These are phyloP conservation scores for Triangularia verruculosa DNA, from an alignment of 2,329 filamentous ascomycete species.

Conservation along the genomic window DNA sequence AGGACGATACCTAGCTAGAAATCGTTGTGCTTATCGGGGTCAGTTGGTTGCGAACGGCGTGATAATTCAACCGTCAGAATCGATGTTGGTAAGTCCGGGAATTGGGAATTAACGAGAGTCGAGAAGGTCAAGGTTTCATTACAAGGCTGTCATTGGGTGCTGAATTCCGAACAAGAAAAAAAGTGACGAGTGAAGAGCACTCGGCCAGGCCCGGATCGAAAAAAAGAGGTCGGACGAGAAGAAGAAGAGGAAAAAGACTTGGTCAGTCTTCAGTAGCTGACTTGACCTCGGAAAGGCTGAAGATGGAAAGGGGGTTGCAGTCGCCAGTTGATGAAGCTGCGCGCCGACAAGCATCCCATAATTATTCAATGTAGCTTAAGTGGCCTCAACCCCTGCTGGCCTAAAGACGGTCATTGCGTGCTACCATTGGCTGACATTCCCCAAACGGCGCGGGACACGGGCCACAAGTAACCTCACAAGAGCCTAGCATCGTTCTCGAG, in stretches of 20 bases:
- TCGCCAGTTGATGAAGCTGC: slow-evolving; percentile 14
- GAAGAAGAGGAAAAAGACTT: neutral
- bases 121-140: slow-evolving; percentile 41
- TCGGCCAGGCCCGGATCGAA: slow-evolving; percentile 14
- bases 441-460: neutral
- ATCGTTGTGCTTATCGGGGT: neutral
- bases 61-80: slow-evolving; percentile 18
- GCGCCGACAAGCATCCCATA: slow-evolving; percentile 20
- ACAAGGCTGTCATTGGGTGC: slow-evolving; percentile 34
- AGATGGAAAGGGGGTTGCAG: slow-evolving; percentile 24
- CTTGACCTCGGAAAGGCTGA: slow-evolving; percentile 10
- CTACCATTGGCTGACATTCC: neutral
- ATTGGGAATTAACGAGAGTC: slow-evolving; percentile 39
- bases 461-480: neutral
- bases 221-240: slow-evolving; percentile 12
- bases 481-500: neutral
- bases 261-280: neutral
- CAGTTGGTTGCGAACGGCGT: neutral
- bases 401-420: slow-evolving; percentile 11
- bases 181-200: slow-evolving; percentile 20
- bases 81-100: slow-evolving; percentile 22
- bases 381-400: slow-evolving; percentile 24
- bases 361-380: slow-evolving; percentile 26
- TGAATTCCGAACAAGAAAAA: slow-evolving; percentile 24
- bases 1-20: neutral